phyloP scores from a whole-genome alignment of 2,329 filamentous ascomycete species.

The Hymenoscyphus linearis region DNA sequence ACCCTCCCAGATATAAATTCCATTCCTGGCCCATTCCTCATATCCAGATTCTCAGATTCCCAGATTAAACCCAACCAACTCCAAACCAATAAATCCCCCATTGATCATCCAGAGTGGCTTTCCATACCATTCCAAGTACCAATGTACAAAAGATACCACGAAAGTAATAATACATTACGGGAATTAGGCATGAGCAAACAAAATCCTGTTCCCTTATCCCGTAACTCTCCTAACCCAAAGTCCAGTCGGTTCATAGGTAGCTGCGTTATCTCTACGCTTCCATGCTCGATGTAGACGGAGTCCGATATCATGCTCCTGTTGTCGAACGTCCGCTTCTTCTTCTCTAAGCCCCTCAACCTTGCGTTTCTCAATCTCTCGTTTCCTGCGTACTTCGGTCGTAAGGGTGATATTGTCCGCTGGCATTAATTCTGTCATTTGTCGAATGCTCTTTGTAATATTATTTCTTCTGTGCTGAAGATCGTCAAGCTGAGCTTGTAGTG shows the following conservation, averaged over 20 bases:
- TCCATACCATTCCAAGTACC: too few species aligned
- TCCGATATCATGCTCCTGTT: constrained; percentile 74
- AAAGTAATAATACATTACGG: background rate
- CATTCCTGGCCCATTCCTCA: too few species aligned
- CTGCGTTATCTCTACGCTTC: constrained; percentile 67
- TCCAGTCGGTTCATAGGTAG: constrained; percentile 58
- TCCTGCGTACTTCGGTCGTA: constrained; percentile 57
- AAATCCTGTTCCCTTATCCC: constrained; percentile 38
- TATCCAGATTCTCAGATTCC: too few species aligned
- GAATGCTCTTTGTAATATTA: constrained; percentile 68
- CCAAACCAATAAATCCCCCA: too few species aligned
- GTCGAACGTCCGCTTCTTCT: constrained; percentile 67
- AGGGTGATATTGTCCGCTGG: constrained; percentile 64
- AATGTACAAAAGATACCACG: too few species aligned
- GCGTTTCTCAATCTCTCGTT: constrained; percentile 49
- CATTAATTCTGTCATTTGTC: constrained; percentile 74
- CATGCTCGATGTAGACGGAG: constrained; percentile 68
- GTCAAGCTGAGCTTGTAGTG: constrained; percentile 60
- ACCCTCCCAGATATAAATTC: too few species aligned
- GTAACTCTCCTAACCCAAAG: constrained; percentile 79
- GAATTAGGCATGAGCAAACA: background rate
- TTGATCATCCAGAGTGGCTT: too few species aligned
- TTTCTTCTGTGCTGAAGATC: constrained; percentile 60
- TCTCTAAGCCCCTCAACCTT: constrained; percentile 61
- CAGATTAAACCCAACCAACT: too few species aligned